phyloP scores from a whole-genome alignment of 495 filamentous ascomycete genomes.

The Thermothielavioides terrestris region DNA sequence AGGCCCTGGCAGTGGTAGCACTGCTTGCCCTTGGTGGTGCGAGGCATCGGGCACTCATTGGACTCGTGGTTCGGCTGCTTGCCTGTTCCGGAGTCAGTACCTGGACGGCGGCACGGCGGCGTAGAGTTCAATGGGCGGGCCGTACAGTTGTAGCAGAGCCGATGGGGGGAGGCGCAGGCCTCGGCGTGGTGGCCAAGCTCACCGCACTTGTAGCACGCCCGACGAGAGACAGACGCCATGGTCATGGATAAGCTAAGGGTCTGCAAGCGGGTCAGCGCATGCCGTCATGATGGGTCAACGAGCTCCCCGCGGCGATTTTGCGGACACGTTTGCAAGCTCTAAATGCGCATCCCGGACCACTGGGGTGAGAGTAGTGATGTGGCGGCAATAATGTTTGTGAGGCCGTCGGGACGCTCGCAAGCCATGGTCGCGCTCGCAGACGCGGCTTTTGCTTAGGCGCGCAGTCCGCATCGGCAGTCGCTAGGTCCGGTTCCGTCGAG shows the following conservation, averaged over 20 bases:
- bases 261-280: slow-evolving; percentile 5
- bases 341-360: no score
- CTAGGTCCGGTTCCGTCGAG: background rate
- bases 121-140: slow-evolving; percentile 3
- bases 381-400: no score
- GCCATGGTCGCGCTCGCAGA: no score
- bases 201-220: slow-evolving; percentile 99
- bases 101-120: background rate
- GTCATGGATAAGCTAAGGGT: slow-evolving; percentile 16
- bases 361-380: no score
- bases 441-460: no score
- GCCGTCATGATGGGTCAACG: background rate
- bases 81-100: slow-evolving; percentile 43
- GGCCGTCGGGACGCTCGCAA: no score
- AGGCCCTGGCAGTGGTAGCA: slow-evolving; percentile 99
- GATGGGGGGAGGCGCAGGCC: slow-evolving; percentile 91
- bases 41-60: slow-evolving; percentile 88
- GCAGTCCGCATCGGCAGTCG: no score
- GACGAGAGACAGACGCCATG: slow-evolving; percentile 91
- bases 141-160: slow-evolving; percentile 97
- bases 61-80: slow-evolving; percentile 96
- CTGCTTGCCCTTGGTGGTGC: slow-evolving; percentile 97
- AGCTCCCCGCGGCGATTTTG: background rate
- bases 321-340: slow-evolving; percentile 10
- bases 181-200: slow-evolving; percentile 99